Evolutionary conservation across 805 yeast genomes (phyloP), one percentile per base, ranked within the genome.

Genomic region (Blastobotrys muscicola): DNA sequence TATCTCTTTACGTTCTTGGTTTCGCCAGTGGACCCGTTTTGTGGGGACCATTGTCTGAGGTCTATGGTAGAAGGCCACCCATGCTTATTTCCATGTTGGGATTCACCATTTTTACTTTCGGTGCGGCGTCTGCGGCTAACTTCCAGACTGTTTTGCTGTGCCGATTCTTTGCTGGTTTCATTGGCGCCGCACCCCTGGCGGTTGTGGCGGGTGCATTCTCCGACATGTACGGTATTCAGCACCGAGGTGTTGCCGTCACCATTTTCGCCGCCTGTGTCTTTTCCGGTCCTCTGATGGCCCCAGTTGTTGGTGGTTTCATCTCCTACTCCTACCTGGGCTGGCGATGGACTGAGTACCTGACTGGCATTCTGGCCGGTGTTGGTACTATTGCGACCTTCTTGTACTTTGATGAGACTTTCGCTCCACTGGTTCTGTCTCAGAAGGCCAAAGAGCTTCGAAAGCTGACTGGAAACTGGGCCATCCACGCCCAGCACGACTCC

Each of bases 1-100:
- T 84, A 8, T 76, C 94, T 0, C 67, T 85, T 13, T 86, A 73
- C 55, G 90, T 85, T 15, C 60, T 83, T 39, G 95, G 94, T 14
- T 85, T 85, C 62, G 94, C 94, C 1, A 73, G 85, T 2, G 94
- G 94, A 12, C 95, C 95, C 1, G 70, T 84, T 45, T 55, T 82
- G 32, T 85, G 86, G 80, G 94, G 85, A 20, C 90, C 90, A 13
- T 60, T 82, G 14, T 78, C 85, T 12, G 92, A 82, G 56, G 55
- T 81, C 33, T 81, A 70, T 53, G 90, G 92, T 37, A 70, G 94
- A 60, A 73, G 74, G 57, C 61, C 71, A n/a, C 75, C 81, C 5
- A 52, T 80, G 39, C 50, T 80, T 1, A 51, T 74, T 2, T 72
- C 83, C 2, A 59, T 71, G 7, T 64, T 80, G 15, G 71, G 77